Conservation (phyloP, 805 yeast species). For the Priceomyces medius region DNA sequence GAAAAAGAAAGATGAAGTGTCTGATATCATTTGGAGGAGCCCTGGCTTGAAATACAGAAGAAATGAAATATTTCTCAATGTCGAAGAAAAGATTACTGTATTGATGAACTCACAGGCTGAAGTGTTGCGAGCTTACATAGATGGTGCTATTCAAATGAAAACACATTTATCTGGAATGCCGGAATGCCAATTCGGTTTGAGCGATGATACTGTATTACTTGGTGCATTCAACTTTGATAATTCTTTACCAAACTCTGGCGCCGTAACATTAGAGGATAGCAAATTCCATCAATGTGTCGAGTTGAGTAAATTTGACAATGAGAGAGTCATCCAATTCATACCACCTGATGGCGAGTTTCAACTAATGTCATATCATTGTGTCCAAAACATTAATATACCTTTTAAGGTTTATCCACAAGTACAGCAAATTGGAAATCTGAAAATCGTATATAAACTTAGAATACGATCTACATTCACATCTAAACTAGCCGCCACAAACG, state of each 20-base stretch:
- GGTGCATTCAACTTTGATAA: conserved; percentile 18
- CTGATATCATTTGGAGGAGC: conserved; percentile 63
- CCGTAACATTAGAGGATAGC: conserved; percentile 67
- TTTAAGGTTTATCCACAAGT: conserved; percentile 62
- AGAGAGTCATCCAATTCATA: conserved; percentile 63
- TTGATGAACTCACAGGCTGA: conserved; percentile 65
- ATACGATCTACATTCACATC: conserved; percentile 61
- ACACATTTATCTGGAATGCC: conserved; percentile 82
- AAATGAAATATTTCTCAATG: conserved; percentile 76
- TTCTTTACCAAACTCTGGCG: conserved; percentile 38
- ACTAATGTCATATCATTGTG: conserved; percentile 63
- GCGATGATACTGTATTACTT: conserved; percentile 44
- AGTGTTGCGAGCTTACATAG: conserved; percentile 66
- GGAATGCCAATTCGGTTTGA: conserved; percentile 74
- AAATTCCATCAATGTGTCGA: conserved; percentile 88
- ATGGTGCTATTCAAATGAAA: conserved; percentile 70
- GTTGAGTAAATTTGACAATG: conserved; percentile 62
- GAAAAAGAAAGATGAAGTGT: not conserved
- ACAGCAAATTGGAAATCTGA: conserved; percentile 40
- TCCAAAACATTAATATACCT: conserved; percentile 61
- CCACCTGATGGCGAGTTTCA: conserved; percentile 92
- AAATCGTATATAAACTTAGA: conserved; percentile 56
- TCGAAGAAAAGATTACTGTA: conserved; percentile 71
- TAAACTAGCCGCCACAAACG: conserved; percentile 61
- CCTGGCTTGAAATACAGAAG: conserved; percentile 72